phyloP scores from a whole-genome alignment of 2,329 filamentous ascomycete species.

The Claviceps capensis region DNA sequence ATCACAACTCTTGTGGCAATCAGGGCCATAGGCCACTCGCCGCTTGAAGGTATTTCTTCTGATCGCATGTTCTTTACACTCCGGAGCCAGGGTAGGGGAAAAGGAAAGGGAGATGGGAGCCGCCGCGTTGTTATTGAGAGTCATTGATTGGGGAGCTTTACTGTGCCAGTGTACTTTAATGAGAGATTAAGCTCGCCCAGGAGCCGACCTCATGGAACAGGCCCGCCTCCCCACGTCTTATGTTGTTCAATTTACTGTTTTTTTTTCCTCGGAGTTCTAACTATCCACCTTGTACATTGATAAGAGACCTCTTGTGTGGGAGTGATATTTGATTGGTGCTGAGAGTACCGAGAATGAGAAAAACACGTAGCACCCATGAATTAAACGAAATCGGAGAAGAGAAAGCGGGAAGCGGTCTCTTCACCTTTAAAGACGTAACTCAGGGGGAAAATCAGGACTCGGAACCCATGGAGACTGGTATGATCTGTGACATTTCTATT shows the following conservation, averaged over 20 bases:
- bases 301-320: not conserved
- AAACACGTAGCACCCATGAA: not conserved
- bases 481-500: conserved; percentile 8
- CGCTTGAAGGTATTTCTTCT: not conserved
- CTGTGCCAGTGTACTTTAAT: conserved; percentile 23
- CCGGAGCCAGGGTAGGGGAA: conserved; percentile 9
- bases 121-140: conserved; percentile 6
- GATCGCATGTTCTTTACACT: conserved; percentile 9
- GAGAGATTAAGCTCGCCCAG: conserved; percentile 18
- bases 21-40: not conserved
- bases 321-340: not conserved
- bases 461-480: conserved; percentile 5
- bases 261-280: not conserved
- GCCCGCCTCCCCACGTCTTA: conserved; percentile 4
- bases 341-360: not conserved
- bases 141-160: conserved; percentile 6
- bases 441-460: not conserved
- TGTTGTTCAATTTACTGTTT: conserved; percentile 13
- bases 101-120: not conserved
- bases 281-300: too few species aligned
- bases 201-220: conserved; percentile 15
- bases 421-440: too few species aligned
- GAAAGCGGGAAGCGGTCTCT: not conserved
- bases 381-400: not conserved
- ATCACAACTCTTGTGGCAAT: not conserved